phyloP scores from a whole-genome alignment of 148 eudicot species.

The Cornus controversa region DNA sequence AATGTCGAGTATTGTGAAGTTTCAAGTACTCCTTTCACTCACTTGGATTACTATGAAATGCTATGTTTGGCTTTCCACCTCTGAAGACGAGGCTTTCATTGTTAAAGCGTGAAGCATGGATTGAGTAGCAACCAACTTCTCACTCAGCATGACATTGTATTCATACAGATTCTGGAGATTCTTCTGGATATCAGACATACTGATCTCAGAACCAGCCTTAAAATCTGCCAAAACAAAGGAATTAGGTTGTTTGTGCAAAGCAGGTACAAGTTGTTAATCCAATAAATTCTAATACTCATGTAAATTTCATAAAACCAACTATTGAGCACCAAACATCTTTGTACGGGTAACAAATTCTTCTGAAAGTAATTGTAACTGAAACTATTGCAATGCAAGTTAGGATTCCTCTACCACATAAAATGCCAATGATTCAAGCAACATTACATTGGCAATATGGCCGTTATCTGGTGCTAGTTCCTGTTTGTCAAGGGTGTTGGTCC shows the following conservation, averaged over 20 bases:
- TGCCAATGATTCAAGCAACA: too few species aligned
- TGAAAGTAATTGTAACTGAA: too few species aligned
- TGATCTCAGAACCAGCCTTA: conserved; percentile 22
- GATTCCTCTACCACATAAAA: too few species aligned
- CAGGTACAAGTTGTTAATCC: neutral
- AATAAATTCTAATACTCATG: neutral
- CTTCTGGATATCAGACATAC: conserved; percentile 47
- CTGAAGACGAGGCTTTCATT: conserved; percentile 16
- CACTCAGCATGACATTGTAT: conserved; percentile 63
- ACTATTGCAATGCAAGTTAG: too few species aligned
- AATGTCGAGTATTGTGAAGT: conserved; percentile 4
- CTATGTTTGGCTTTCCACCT: conserved; percentile 15
- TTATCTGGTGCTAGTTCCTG: too few species aligned
- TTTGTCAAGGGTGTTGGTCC: too few species aligned
- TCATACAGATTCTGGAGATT: conserved; percentile 55
- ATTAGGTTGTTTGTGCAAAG: neutral
- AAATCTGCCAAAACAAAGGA: conserved; percentile 27
- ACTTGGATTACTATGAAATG: neutral
- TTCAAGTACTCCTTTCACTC: neutral
- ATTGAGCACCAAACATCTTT: too few species aligned
- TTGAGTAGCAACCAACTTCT: conserved; percentile 48
- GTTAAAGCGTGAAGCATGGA: conserved; percentile 48
- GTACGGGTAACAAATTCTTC: too few species aligned
- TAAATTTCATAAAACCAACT: neutral
- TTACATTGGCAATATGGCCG: too few species aligned